Conservation (phyloP, 140 eudicot species). For the Cichorium intybus region DNA sequence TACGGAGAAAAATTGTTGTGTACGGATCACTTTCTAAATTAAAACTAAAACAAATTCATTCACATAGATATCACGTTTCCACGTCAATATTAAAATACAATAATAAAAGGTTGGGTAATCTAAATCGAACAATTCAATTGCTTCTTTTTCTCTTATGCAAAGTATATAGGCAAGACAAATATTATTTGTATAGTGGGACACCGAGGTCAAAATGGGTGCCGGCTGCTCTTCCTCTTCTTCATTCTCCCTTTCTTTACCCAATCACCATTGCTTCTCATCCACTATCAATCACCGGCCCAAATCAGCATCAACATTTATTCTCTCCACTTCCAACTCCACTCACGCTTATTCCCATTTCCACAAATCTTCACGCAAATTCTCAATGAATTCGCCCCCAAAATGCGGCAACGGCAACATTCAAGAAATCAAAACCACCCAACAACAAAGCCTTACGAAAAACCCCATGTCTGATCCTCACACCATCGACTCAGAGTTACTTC, state of each 20-base stretch:
- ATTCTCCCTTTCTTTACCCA: constrained; percentile 19
- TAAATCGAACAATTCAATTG: not conserved
- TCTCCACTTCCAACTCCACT: constrained; percentile 7
- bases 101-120: not conserved
- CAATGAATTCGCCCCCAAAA: constrained; percentile 21
- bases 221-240: constrained; percentile 24
- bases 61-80: too few relatives aligned
- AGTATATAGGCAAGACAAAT: not conserved
- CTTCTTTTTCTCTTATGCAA: not conserved
- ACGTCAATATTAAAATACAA: too few relatives aligned
- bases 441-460: constrained; percentile 5
- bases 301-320: constrained; percentile 7
- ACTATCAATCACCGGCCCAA: constrained; percentile 23
- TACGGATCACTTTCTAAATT: too few relatives aligned
- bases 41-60: too few relatives aligned
- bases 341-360: constrained; percentile 15
- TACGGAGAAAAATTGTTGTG: too few relatives aligned
- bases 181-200: not conserved
- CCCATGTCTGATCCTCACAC: constrained; percentile 62
- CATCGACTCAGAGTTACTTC: constrained; percentile 46
- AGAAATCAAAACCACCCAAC: constrained; percentile 18
- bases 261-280: constrained; percentile 15
- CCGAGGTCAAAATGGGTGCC: constrained; percentile 17
- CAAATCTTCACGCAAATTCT: constrained; percentile 20
- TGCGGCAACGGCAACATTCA: constrained; percentile 20